These are phyloP conservation scores for Metschnikowia lachancei DNA, from an alignment of 805 yeast species.

Conservation along the genomic window DNA sequence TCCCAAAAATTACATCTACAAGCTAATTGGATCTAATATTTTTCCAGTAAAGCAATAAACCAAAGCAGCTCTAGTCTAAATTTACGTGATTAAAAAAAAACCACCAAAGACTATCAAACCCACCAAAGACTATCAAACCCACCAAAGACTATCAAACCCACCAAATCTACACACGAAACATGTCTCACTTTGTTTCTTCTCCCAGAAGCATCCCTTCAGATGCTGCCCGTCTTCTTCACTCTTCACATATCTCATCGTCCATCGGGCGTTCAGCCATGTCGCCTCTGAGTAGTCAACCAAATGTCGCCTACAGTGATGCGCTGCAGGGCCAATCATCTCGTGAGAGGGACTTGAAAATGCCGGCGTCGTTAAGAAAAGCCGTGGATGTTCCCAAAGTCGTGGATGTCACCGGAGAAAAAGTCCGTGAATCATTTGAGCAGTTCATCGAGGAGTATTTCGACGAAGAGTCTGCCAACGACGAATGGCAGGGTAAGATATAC, in stretches of 20 bases:
- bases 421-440: constrained; percentile 83
- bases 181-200: constrained; percentile 45
- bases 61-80: no score
- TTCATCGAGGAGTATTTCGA: constrained; percentile 68
- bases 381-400: constrained; percentile 71
- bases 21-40: no score
- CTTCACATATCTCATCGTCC: constrained; percentile 45
- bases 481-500: constrained; percentile 58
- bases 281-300: constrained; percentile 27
- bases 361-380: constrained; percentile 17
- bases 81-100: background rate
- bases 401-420: constrained; percentile 92
- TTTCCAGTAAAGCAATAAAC: no score
- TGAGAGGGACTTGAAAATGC: constrained; percentile 52
- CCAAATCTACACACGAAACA: constrained; percentile 10
- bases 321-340: constrained; percentile 39
- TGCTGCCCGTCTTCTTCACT: constrained; percentile 39
- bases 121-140: no score
- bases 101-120: no score
- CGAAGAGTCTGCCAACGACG: constrained; percentile 31
- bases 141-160: no score
- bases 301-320: constrained; percentile 21
- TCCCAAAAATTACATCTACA: no score
- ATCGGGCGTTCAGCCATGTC: constrained; percentile 37
- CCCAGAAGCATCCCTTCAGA: constrained; percentile 45